Percentiles rank a stretch among this genome's conserved stretches.
Evolutionary conservation across 805 yeast species (phyloP).

Genomic region (Lachancea waltii): DNA sequence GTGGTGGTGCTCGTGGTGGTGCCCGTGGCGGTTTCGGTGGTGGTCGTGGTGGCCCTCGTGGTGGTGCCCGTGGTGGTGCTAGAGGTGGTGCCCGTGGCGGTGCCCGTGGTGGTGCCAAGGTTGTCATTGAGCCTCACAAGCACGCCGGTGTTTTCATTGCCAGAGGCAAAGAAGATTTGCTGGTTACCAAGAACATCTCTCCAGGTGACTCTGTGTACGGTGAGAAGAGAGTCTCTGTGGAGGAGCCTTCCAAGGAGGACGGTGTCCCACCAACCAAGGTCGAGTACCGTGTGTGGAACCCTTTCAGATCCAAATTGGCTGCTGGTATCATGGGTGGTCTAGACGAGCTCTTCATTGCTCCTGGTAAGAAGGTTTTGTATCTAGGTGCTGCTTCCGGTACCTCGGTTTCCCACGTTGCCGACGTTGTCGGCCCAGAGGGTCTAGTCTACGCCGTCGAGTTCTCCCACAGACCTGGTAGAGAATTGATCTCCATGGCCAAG

Average conservation of each 20-base stretch:
- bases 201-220: constrained; percentile 99
- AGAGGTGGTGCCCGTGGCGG: constrained; percentile 75
- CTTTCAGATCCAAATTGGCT: constrained; percentile 98
- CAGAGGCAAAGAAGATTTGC: constrained; percentile 98
- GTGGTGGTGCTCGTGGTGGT: constrained; percentile 49
- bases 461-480: constrained; percentile 99
- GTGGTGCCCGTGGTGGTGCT: constrained; percentile 50
- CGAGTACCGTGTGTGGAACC: constrained; percentile 99
- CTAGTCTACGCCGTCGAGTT: constrained; percentile 98
- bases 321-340: constrained; percentile 99
- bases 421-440: constrained; percentile 98
- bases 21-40: constrained; percentile 46
- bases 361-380: constrained; percentile 96
- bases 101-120: constrained; percentile 89
- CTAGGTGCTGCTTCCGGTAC: constrained; percentile 99
- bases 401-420: constrained; percentile 96
- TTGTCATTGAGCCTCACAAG: constrained; percentile 96
- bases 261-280: constrained; percentile 86
- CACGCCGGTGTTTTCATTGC: constrained; percentile 99
- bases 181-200: constrained; percentile 92
- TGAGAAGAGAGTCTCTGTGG: constrained; percentile 91
- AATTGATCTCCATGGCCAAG: constrained; percentile 98
- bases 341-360: constrained; percentile 94
- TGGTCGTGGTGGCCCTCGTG: constrained; percentile 50
- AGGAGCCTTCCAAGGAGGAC: constrained; percentile 86